Conservation (phyloP, 306 rosid species). For the Vigna nakashimae region DNA sequence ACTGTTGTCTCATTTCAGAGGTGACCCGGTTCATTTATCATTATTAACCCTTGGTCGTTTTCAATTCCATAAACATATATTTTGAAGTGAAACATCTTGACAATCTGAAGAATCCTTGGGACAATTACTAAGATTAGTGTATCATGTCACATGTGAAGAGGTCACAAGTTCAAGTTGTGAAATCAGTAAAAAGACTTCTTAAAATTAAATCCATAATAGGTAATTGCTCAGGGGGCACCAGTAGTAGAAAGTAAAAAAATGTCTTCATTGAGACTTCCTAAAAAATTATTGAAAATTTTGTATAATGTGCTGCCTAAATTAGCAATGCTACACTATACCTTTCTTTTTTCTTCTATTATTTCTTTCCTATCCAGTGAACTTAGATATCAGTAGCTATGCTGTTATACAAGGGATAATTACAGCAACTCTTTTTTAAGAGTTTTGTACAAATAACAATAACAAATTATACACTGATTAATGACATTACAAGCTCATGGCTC, state of each 20-base stretch:
- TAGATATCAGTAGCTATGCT: slow-evolving; percentile 52
- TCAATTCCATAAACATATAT: not conserved
- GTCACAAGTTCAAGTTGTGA: not conserved
- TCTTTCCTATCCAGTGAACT: slow-evolving; percentile 52
- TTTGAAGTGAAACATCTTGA: not conserved
- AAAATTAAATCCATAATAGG: not conserved
- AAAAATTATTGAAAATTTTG: slow-evolving; percentile 44
- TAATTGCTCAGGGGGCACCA: not conserved
- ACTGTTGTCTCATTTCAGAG: not conserved
- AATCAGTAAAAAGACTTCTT: not conserved
- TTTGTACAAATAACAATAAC: slow-evolving; percentile 61
- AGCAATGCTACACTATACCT: slow-evolving; percentile 61
- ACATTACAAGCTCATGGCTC: slow-evolving; percentile 87
- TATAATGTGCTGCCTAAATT: slow-evolving; percentile 52
- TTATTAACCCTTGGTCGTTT: not conserved
- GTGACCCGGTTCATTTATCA: not conserved
- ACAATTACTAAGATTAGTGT: not conserved
- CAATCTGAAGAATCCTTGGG: not conserved
- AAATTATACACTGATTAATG: slow-evolving; percentile 50
- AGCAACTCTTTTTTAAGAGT: slow-evolving; percentile 50
- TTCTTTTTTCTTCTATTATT: slow-evolving; percentile 25
- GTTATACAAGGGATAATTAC: slow-evolving; percentile 62
- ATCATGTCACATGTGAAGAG: not conserved
- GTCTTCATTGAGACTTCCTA: slow-evolving; percentile 17
- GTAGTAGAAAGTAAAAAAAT: not conserved